Evolutionary conservation across 129 eudicot species (phyloP).

Genomic region (Helichrysum umbraculigerum): DNA sequence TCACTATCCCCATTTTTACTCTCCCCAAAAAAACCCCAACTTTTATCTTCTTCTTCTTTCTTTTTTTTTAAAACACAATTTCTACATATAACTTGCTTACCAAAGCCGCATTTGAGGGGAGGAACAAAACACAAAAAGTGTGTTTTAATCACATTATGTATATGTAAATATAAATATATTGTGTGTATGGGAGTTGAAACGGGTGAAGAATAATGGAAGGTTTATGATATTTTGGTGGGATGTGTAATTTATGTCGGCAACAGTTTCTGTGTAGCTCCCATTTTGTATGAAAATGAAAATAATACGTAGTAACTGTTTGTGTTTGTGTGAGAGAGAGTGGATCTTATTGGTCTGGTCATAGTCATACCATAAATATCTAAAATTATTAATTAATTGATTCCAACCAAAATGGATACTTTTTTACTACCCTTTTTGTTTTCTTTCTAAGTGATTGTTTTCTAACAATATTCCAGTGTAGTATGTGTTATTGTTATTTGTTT

Average conservation of each 20-base stretch:
- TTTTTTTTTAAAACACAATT: no score
- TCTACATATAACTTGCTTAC: background rate
- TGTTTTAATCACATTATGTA: background rate
- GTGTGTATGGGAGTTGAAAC: no score
- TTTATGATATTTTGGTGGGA: background rate
- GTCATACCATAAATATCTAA: background rate
- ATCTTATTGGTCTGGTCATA: background rate
- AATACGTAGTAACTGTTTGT: background rate
- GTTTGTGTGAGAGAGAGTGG: constrained; percentile 22
- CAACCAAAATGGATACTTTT: background rate
- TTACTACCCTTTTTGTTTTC: background rate
- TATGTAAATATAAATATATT: no score
- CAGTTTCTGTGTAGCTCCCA: constrained; percentile 16
- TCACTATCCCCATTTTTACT: constrained; percentile 33
- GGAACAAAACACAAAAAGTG: constrained; percentile 11
- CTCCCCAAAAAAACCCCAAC: background rate
- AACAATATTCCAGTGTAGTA: no score
- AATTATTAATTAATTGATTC: no score
- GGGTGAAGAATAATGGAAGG: no score
- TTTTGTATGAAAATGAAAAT: constrained; percentile 17
- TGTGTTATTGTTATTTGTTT: no score
- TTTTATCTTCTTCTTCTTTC: background rate
- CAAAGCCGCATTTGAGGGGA: background rate
- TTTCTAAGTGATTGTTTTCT: background rate
- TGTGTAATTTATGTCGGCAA: constrained; percentile 29